phyloP scores from a whole-genome alignment of 306 rosid species.

The Glycine tomentella region DNA sequence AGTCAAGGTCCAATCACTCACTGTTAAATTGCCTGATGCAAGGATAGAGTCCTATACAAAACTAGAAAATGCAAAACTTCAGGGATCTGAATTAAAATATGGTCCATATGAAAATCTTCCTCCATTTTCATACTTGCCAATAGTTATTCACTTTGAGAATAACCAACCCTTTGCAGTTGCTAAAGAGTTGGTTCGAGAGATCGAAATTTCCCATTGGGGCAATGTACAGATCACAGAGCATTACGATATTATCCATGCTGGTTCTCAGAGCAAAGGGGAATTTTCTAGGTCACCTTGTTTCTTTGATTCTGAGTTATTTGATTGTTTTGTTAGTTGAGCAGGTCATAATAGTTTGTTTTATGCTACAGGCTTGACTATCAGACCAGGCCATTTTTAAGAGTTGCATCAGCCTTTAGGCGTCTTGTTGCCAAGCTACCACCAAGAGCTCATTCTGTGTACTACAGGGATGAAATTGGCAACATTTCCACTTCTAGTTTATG shows the following conservation, averaged over 20 bases:
- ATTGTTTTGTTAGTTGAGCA: slow-evolving; percentile 39
- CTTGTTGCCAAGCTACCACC: slow-evolving; percentile 94
- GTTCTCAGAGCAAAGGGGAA: slow-evolving; percentile 92
- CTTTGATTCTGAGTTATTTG: slow-evolving; percentile 38
- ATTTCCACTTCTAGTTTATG: slow-evolving; percentile 95
- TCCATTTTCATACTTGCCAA: slow-evolving; percentile 71
- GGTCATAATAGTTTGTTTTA: slow-evolving; percentile 38
- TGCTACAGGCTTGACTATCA: slow-evolving; percentile 91
- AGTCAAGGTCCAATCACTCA: slow-evolving; percentile 76
- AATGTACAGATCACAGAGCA: slow-evolving; percentile 93
- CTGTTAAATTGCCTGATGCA: slow-evolving; percentile 83
- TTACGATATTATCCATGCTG: slow-evolving; percentile 82
- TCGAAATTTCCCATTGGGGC: slow-evolving; percentile 99
- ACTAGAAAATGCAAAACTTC: slow-evolving; percentile 70
- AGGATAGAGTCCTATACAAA: slow-evolving; percentile 87
- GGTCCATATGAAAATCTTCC: slow-evolving; percentile 86
- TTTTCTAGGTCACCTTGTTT: slow-evolving; percentile 79
- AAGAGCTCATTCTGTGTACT: slow-evolving; percentile 91
- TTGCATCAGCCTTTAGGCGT: slow-evolving; percentile 80
- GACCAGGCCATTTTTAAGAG: slow-evolving; percentile 76
- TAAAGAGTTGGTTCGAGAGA: slow-evolving; percentile 80
- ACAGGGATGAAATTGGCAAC: slow-evolving; percentile 95
- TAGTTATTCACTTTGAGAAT: slow-evolving; percentile 85
- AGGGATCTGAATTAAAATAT: slow-evolving; percentile 91
- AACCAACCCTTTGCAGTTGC: slow-evolving; percentile 94